Percentiles rank a stretch among this genome's conserved stretches.
Conservation (phyloP, 2,329 filamentous ascomycete species). For the Aspergillus fructus region DNA sequence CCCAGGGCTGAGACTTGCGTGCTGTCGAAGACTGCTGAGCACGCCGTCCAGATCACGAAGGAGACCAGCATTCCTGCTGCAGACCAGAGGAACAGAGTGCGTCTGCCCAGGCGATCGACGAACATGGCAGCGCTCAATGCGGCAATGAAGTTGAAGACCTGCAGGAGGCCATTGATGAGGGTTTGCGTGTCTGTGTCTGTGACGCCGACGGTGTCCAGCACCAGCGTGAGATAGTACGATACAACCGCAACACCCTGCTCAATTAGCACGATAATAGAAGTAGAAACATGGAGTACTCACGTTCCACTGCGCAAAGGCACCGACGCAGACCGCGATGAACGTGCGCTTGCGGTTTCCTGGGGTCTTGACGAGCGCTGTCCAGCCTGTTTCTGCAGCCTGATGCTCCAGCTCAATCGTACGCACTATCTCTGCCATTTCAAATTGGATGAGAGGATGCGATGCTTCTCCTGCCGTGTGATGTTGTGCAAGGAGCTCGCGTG, state of each 20-base stretch:
- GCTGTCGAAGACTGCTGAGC: constrained; percentile 36
- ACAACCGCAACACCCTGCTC: neutral
- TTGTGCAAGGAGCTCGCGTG: constrained; percentile 18
- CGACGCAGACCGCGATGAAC: constrained; percentile 22
- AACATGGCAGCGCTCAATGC: constrained; percentile 19
- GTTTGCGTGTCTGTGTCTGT: constrained; percentile 35
- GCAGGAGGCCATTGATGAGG: constrained; percentile 38
- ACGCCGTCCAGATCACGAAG: constrained; percentile 46
- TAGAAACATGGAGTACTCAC: neutral
- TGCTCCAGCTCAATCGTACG: constrained; percentile 16
- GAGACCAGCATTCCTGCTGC: constrained; percentile 44
- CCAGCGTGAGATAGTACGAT: constrained; percentile 17
- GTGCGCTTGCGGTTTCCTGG: constrained; percentile 18
- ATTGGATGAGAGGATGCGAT: constrained; percentile 19
- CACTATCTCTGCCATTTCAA: constrained; percentile 27
- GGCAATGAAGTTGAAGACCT: constrained; percentile 24
- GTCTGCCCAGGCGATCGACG: constrained; percentile 25
- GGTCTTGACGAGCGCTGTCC: neutral
- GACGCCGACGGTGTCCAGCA: constrained; percentile 40
- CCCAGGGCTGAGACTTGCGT: constrained; percentile 18
- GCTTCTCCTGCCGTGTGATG: constrained; percentile 23
- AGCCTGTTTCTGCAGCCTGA: neutral
- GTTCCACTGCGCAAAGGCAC: constrained; percentile 29
- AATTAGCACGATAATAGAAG: no score
- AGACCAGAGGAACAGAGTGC: constrained; percentile 29